Conservation (phyloP, 2,329 filamentous ascomycete genomes). For the Lizonia empirigonia region DNA sequence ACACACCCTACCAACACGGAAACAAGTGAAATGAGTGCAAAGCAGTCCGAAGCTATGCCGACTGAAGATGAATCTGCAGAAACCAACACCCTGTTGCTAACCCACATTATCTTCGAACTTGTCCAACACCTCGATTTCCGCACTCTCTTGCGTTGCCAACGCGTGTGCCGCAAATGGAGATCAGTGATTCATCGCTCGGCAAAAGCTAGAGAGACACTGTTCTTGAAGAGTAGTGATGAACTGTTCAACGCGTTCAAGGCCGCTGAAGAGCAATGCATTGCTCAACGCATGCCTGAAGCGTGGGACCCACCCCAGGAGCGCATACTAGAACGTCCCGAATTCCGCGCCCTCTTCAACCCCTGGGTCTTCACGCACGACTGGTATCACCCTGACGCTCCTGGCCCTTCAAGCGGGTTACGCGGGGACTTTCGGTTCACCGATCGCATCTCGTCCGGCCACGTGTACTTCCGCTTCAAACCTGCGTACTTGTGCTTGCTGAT, state of each 20-base stretch:
- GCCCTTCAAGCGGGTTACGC: too few relatives aligned
- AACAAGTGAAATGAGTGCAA: too few relatives aligned
- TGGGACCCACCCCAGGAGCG: background rate
- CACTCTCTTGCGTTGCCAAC: slow-evolving; percentile 3
- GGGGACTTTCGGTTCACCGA: slow-evolving; percentile 1
- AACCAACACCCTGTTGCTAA: background rate
- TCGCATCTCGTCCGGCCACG: background rate
- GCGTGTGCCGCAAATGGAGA: background rate
- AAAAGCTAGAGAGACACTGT: background rate
- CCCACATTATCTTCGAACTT: slow-evolving; percentile 1
- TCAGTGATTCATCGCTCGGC: background rate
- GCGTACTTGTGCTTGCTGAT: background rate
- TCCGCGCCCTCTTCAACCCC: slow-evolving; percentile 4
- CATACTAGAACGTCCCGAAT: background rate
- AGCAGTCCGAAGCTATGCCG: too few relatives aligned
- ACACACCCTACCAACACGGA: too few relatives aligned
- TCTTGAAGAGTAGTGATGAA: background rate
- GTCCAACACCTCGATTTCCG: background rate
- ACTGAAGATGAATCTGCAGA: too few relatives aligned
- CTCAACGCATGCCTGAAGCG: background rate
- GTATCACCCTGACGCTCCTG: too few relatives aligned
- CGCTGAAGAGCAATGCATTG: slow-evolving; percentile 1
- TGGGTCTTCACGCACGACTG: slow-evolving; percentile 3
- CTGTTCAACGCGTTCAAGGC: background rate
- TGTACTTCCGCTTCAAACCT: background rate